Evolutionary conservation across 139 green algal genomes (phyloP), one percentile per base, ranked within the genome.

Genomic region (Nannochloris sp.): DNA sequence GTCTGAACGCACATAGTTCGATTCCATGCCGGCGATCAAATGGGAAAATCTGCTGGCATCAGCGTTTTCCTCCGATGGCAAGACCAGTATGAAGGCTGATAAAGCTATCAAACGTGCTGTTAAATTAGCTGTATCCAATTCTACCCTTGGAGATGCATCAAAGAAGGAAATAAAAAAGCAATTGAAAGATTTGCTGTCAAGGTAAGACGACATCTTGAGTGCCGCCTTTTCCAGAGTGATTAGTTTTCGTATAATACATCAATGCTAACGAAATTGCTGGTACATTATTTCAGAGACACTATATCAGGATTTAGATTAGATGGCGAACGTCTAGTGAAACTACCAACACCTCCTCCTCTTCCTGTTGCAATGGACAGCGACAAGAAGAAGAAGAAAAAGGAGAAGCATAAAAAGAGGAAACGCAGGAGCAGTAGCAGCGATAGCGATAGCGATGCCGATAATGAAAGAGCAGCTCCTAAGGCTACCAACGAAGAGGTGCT

Each of bases 31-130:
- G n/a, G n/a, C n/a, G n/a, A n/a, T n/a, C n/a, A n/a, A n/a, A n/a
- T n/a, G n/a, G n/a, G n/a, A n/a, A n/a, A n/a, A n/a, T n/a, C n/a
- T n/a, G n/a, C n/a, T n/a, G n/a, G n/a, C n/a, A n/a, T n/a, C n/a
- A n/a, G n/a, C n/a, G n/a, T n/a, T n/a, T n/a, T n/a, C n/a, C n/a
- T n/a, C 31, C 24, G 47, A 12, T 19, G 47, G 23, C n/a, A 64
- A 64, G 45, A 64, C 14, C 25, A 57, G 23, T 12, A 53, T 75
- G 6, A 56, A 58, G 6, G 32, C 15, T 3, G 15, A 12, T 29
- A 64, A 75, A 33, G 68, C 48, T 6, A 12, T 68, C 5, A 71
- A 72, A 33, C 53, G 47, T 6, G 38, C 62, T 1, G 29, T 72
- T 24, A 69, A 68, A 12, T 15, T 30, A n/a, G n/a, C n/a, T n/a